These are phyloP conservation scores for Xanthoconium stramineum DNA, from an alignment of 768 basidiomycete genomes.

Conservation along the genomic window DNA sequence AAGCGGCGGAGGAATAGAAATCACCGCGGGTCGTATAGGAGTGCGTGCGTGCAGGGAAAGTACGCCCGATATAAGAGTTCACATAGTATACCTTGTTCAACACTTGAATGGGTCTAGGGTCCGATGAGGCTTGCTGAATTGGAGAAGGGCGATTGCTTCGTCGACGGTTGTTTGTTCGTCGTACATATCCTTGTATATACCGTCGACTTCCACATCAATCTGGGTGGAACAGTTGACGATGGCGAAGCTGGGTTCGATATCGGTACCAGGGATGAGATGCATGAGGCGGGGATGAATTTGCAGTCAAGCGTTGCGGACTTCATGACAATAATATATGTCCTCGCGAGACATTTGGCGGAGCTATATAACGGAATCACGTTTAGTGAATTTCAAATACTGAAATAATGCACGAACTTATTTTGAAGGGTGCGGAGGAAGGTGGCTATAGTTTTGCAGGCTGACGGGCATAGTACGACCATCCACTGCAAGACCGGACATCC, in stretches of 20 bases:
- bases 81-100: conserved; percentile 52
- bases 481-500: conserved; percentile 31
- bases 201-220: conserved; percentile 89
- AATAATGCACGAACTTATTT: conserved; percentile 55
- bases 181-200: conserved; percentile 53
- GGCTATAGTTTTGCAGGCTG: conserved; percentile 85
- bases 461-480: conserved; percentile 83
- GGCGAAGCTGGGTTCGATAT: conserved; percentile 77
- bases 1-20: conserved; percentile 10
- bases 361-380: conserved; percentile 40
- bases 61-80: conserved; percentile 40
- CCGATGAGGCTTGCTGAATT: conserved; percentile 51
- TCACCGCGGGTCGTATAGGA: conserved; percentile 13
- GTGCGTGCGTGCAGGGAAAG: conserved; percentile 13
- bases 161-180: too few species aligned
- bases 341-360: conserved; percentile 36
- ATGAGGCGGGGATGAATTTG: conserved; percentile 73
- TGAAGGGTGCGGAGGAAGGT: conserved; percentile 90
- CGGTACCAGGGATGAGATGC: too few species aligned
- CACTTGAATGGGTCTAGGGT: conserved; percentile 59
- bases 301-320: conserved; percentile 88
- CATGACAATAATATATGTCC: conserved; percentile 74
- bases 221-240: conserved; percentile 86
- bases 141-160: too few species aligned
- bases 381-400: not conserved